These are phyloP conservation scores for Microdochium bolleyi DNA, from an alignment of 2,329 filamentous ascomycete genomes.

Conservation along the genomic window DNA sequence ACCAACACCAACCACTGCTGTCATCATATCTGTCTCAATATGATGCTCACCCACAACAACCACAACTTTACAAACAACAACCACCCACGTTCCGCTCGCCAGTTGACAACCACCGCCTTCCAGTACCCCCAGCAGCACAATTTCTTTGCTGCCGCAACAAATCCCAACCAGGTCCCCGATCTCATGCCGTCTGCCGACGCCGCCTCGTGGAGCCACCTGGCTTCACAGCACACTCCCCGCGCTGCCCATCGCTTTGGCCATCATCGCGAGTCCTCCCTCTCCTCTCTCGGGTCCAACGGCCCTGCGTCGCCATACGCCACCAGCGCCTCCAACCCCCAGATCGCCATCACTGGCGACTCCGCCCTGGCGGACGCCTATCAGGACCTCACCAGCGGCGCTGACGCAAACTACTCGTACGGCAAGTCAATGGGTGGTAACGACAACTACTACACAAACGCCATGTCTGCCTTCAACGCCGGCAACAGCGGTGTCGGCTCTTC, in stretches of 20 bases:
- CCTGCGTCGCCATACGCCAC: conserved; percentile 50
- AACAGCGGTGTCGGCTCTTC: conserved; percentile 11
- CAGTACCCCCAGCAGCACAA: not conserved
- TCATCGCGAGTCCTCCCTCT: conserved; percentile 53
- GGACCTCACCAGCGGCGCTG: conserved; percentile 28
- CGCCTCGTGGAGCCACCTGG: conserved; percentile 17
- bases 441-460: conserved; percentile 26
- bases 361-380: conserved; percentile 33
- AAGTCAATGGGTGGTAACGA: conserved; percentile 31
- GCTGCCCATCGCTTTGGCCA: conserved; percentile 31
- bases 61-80: conserved; percentile 15
- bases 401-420: conserved; percentile 33
- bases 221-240: conserved; percentile 16
- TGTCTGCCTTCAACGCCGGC: conserved; percentile 17
- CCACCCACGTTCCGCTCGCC: conserved; percentile 2
- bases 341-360: conserved; percentile 41
- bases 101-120: not conserved
- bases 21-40: conserved; percentile 9
- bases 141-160: conserved; percentile 2
- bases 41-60: conserved; percentile 21
- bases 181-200: conserved; percentile 19
- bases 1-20: conserved; percentile 2
- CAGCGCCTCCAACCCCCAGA: conserved; percentile 49
- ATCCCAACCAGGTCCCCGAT: conserved; percentile 16
- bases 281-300: conserved; percentile 51